Base-by-base conservation (phyloP, 2,329 filamentous ascomycete species). In the Fusarium siculi region DNA sequence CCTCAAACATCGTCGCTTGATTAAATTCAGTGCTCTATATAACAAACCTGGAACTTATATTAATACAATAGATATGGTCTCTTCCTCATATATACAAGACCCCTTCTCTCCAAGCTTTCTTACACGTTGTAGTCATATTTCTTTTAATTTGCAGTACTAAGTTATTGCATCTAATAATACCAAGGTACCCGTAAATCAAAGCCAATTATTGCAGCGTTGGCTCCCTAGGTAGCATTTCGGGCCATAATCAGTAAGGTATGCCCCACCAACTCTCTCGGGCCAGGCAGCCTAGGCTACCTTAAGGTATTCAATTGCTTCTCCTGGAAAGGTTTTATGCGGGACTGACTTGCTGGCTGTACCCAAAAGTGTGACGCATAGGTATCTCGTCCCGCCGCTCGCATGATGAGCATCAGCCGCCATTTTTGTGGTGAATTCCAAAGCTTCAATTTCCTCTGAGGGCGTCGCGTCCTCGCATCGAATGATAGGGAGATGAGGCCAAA, bases 401-500 rank as follows among this genome's bases (percentile, higher is more conserved):
- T 77, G 66, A 69, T 60, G 46, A 37, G 30, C 25, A 58, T 32
- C 32, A 32, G 32, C 42, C 23, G 39, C 15, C 23, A 50, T 58
- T 66, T 71, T 50, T 44, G 25, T 54, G 28, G 75, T 76, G 71
- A 69, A 71, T 71, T 75, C 62, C 16, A 37, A 57, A 69, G 50
- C 37, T 59, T 58, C 30, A 65, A 63, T 69, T 37, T 63, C 47
- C 42, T 70, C 44, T 30, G 57, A 73, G 69, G 67, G 55, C 67
- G 59, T 76, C 68, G 56, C 70, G 60, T 71, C 62, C 57, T 70
- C 55, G 56, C 66, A 72, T 64, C 64, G 71, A 72, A 57, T 56
- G 36, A 55, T 68, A 69, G 61, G 74, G 69, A 72, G 52, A 78
- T 78, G 76, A 78, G 73, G 68, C 63, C 67, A 72, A 73, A 66